These are phyloP conservation scores for Xylaria digitata DNA, from an alignment of 2,329 filamentous ascomycete species.

Conservation along the genomic window DNA sequence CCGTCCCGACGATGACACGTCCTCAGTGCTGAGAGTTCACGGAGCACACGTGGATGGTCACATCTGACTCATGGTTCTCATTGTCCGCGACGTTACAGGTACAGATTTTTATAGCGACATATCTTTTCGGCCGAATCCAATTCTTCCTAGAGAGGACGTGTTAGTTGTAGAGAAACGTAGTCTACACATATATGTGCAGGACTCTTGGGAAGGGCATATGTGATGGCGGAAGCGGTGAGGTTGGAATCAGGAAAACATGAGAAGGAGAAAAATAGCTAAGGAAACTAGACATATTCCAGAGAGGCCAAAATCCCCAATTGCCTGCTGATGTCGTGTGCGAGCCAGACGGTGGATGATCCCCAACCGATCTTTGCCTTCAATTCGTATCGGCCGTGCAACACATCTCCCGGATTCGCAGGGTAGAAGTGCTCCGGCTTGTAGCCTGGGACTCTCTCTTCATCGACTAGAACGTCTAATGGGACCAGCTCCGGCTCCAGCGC, in stretches of 20 bases:
- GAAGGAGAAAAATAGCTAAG: no score
- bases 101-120: conserved; percentile 19
- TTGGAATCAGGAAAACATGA: no score
- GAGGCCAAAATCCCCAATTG: neutral
- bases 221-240: no score
- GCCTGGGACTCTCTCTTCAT: conserved; percentile 9
- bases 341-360: conserved; percentile 24
- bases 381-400: conserved; percentile 17
- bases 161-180: neutral
- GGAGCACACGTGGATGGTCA: conserved; percentile 3
- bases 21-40: conserved; percentile 16
- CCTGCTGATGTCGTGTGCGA: conserved; percentile 20
- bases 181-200: neutral
- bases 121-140: conserved; percentile 10
- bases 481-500: conserved; percentile 2
- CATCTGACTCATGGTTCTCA: conserved; percentile 11
- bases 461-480: conserved; percentile 10
- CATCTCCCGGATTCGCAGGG: conserved; percentile 13
- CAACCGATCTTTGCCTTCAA: conserved; percentile 23
- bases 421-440: conserved; percentile 14
- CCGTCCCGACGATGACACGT: conserved; percentile 9
- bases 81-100: neutral
- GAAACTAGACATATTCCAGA: no score
- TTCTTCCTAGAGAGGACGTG: conserved; percentile 17
- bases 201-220: neutral